These are phyloP conservation scores for Lactarius trivialis DNA, from an alignment of 768 basidiomycete species.

Conservation along the genomic window DNA sequence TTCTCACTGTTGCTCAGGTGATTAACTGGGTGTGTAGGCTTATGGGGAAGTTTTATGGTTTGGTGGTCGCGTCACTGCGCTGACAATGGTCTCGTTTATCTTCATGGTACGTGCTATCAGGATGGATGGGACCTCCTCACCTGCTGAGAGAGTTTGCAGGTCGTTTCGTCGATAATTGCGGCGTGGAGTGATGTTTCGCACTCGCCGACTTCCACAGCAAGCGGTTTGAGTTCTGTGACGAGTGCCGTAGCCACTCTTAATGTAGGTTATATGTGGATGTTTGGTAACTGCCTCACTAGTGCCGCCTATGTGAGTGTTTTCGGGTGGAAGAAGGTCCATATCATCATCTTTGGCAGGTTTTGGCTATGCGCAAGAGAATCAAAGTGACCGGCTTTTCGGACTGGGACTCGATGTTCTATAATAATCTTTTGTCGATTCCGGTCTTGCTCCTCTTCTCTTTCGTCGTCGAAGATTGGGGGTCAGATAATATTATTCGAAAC, in stretches of 20 bases:
- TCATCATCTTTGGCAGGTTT: constrained; percentile 48
- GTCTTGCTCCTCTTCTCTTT: constrained; percentile 78
- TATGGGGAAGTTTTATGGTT: constrained; percentile 99
- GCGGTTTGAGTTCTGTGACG: constrained; percentile 35
- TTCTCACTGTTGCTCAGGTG: background rate
- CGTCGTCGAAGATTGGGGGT: constrained; percentile 83
- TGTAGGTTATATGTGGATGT: constrained; percentile 95
- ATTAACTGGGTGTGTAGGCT: constrained; percentile 44
- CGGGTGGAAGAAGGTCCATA: background rate
- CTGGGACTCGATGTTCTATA: constrained; percentile 99
- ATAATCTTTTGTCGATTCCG: constrained; percentile 92
- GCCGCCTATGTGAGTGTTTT: constrained; percentile 72
- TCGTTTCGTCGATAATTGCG: constrained; percentile 91
- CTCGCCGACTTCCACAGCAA: constrained; percentile 17
- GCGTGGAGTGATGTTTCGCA: constrained; percentile 73
- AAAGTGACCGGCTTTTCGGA: constrained; percentile 93
- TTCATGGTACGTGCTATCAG: constrained; percentile 63
- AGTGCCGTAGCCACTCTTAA: constrained; percentile 50
- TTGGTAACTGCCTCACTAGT: constrained; percentile 82
- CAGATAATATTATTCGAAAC: constrained; percentile 66
- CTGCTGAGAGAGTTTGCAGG: constrained; percentile 36
- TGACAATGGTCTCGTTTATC: constrained; percentile 84
- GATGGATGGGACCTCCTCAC: background rate
- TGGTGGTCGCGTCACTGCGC: constrained; percentile 76
- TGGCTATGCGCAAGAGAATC: constrained; percentile 95